Base-by-base conservation (phyloP, 2,329 filamentous ascomycete species). In the Paecilomyces sp. region DNA sequence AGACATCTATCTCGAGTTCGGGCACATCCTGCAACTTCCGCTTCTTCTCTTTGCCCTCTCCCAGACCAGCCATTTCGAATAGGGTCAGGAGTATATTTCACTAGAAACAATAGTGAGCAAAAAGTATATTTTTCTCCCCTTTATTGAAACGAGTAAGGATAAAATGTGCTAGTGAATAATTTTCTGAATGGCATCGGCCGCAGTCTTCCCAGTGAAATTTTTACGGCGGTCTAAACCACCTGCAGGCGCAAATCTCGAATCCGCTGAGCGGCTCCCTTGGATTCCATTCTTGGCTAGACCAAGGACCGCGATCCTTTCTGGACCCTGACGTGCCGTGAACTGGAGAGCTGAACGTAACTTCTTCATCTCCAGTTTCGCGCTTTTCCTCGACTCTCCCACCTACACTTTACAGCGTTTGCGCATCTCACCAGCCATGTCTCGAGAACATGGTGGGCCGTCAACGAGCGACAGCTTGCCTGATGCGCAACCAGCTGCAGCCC, bases 1-100 rank as follows among this genome's bases (percentile, higher is more conserved):
- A 82, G 63, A 99, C 79, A 73, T 99, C 91, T 72, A 99, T 92
- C 74, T 96, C 91, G 69, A 99, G 88, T 68, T 92, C 89, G 25
- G 72, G 62, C 41, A 69, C 72, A 18, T 77, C 77, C 56, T 71
- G 67, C 41, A 86, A 79, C 76, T 93, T 94, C 75, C 90, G 88
- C 79, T 95, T 91, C 72, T 83, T 88, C 52, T 72, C 65, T 47
- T 61, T 67, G 53, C 64, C 62, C 61, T 73, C 68, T 31, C 64
- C 61, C 25, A 67, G 54, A 52, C 66, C 68, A 8, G 66, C 54
- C 72, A 75, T 76, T 57, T 57, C 68, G 58, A 47, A 47, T 8
- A 47, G 41, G 36, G 7, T 47, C n/a, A 47, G 41, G 18, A 4
- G 15, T 18, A 8, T 8, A 47, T 25, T 22, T 34, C n/a, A 31